These are phyloP conservation scores for Solanum virginianum DNA, from an alignment of 257 asterid species.

Conservation along the genomic window DNA sequence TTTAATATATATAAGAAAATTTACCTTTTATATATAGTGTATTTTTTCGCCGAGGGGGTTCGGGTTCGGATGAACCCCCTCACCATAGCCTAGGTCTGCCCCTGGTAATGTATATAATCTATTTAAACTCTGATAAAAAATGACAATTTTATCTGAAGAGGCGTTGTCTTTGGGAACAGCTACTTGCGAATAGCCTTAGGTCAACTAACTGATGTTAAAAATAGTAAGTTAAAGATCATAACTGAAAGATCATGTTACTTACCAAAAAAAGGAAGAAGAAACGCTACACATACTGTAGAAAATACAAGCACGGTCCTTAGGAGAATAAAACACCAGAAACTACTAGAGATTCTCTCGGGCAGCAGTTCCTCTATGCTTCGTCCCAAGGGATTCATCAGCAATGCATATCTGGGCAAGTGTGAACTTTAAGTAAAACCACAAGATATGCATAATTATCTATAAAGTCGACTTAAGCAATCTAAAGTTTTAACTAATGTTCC, in stretches of 20 bases:
- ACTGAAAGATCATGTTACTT: conserved; percentile 1
- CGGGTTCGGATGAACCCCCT: no score
- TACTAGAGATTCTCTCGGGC: conserved; percentile 30
- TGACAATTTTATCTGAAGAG: not conserved
- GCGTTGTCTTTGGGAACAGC: not conserved
- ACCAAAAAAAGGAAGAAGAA: conserved; percentile 77
- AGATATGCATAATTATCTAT: not conserved
- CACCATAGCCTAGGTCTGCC: no score
- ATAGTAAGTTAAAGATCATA: not conserved
- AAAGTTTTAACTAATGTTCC: not conserved
- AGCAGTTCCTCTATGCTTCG: conserved; percentile 69
- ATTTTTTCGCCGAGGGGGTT: no score
- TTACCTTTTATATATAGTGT: no score
- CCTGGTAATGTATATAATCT: not conserved
- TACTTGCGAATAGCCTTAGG: not conserved
- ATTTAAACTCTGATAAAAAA: not conserved
- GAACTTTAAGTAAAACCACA: conserved; percentile 34
- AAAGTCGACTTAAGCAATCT: not conserved
- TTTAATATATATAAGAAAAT: no score
- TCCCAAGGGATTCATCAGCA: conserved; percentile 70
- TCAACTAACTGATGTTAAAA: not conserved
- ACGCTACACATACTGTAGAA: conserved; percentile 63
- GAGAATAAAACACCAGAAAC: conserved; percentile 47
- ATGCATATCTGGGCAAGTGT: conserved; percentile 36
- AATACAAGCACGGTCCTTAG: conserved; percentile 51